Base-by-base conservation (phyloP, 106 monocot species). In the Triglochin maritima region DNA sequence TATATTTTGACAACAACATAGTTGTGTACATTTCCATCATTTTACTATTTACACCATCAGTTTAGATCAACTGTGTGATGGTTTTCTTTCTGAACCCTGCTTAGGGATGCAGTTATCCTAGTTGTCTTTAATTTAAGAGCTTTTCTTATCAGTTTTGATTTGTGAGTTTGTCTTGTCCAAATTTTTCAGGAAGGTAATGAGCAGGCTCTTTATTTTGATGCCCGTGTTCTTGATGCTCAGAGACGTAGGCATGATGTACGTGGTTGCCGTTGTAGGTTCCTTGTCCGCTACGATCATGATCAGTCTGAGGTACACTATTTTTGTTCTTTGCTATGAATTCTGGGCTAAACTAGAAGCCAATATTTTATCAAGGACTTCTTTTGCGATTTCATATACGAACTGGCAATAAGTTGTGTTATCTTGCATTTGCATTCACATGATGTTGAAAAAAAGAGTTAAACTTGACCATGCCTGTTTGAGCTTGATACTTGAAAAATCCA, bases 181-280 rank as follows among this genome's bases (percentile, higher is more conserved):
- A 66, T 29, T 56, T 44, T 4, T 10, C 85, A 98, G 90, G 96
- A 92, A 82, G 91, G 91, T 54, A 91, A 91, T 73, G 96, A 91
- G 47, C 96, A 98, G 69, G 96, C 91, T 63, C 90, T 98, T 17
- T 98, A 98, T 79, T 98, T 91, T 77, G 86, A 98, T 82, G 98
- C 98, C 4, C 92, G 82, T 64, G 75, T 98, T 17, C 80, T 88
- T 58, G 91, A 92, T 78, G 88, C 86, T 48, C 98, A 98, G 80
- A 81, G 98, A 47, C 77, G 98, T 9, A 75, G 98, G 50, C 96
- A 98, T 79, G 92, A 98, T 77, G 73, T 86, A 46, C 88, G 88
- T 56, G 92, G 98, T 41, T 98, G 98, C 58, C 78, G 96, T 43
- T 98, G 96, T 71, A 79, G 96, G 41, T 98, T 98, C 61, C 78